Percentiles rank a stretch among this genome's conserved stretches.
phyloP scores from a whole-genome alignment of 768 basidiomycete genomes.

The Antrodiella citrinella region DNA sequence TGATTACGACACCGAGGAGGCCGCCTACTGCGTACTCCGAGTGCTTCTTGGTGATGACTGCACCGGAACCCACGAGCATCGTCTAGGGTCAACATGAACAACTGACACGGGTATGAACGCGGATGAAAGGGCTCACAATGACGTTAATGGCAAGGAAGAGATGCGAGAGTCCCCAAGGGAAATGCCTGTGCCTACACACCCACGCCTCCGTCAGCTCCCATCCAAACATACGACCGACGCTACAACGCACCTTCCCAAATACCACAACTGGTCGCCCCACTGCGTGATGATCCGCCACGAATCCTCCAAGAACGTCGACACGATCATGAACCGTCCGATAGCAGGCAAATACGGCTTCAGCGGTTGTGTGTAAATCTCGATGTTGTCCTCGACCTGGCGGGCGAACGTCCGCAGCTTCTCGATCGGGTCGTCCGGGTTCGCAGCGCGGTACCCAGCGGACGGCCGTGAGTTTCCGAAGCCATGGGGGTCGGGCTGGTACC shows the following conservation, averaged over 20 bases:
- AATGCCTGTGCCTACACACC: slow-evolving; percentile 88
- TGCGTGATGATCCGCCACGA: slow-evolving; percentile 89
- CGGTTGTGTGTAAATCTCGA: slow-evolving; percentile 91
- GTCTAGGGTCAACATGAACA: slow-evolving; percentile 39
- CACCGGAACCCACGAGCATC: slow-evolving; percentile 80
- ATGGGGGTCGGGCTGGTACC: slow-evolving; percentile 65
- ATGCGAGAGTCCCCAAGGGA: slow-evolving; percentile 94
- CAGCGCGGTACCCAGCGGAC: slow-evolving; percentile 67
- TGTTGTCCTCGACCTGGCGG: slow-evolving; percentile 80
- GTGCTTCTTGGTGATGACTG: slow-evolving; percentile 80
- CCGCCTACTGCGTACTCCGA: slow-evolving; percentile 88
- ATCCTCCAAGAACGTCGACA: slow-evolving; percentile 97
- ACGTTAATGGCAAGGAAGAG: slow-evolving; percentile 89
- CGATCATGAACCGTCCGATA: slow-evolving; percentile 93
- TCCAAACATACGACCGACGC: too few relatives aligned
- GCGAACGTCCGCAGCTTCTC: slow-evolving; percentile 67
- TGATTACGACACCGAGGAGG: slow-evolving; percentile 83
- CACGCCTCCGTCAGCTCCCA: too few relatives aligned
- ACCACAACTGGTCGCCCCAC: slow-evolving; percentile 98
- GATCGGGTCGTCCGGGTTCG: slow-evolving; percentile 74
- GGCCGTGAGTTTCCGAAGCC: slow-evolving; percentile 68
- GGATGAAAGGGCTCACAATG: slow-evolving; percentile 46
- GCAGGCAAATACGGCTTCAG: slow-evolving; percentile 91
- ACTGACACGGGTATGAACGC: neutral
- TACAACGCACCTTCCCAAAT: slow-evolving; percentile 78